Base-by-base conservation (phyloP, 257 asterid species). In the Nicotiana tabacum region DNA sequence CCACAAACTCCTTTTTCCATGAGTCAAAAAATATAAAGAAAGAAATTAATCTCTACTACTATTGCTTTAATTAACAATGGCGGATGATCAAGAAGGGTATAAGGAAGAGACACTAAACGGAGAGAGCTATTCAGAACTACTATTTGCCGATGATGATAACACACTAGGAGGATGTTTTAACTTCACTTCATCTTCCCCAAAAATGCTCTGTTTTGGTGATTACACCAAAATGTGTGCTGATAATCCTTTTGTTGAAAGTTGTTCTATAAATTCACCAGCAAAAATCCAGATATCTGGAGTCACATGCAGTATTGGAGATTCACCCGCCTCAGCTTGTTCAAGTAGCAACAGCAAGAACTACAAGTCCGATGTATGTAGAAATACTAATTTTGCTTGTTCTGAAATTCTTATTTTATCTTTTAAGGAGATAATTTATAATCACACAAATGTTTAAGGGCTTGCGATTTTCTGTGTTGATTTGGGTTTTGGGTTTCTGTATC, bases 121-220 rank as follows among this genome's bases (percentile, higher is more conserved):
- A 16, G 93, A 92, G 46, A 87, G 85, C 80, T 93, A 90, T 56
- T 91, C 98, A 1, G 91, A 92, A 85, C 94, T 95, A 4, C 93
- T 93, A 2, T 90, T 93, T 56, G 81, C 84, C 32, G 77, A 82
- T 18, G 91, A 88, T 1, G 94, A 90, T 29, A 18, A 87, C 2
- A 57, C 16, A 7, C n/a, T 58, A 48, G 81, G 70, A 55, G 89
- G 82, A 29, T 66, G 86, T 69, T 90, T 90, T 85, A 80, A 72
- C 81, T 85, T 76, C 43, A 29, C 83, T 76, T 76, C 91, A 10
- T 30, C 89, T 1, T 81, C 84, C 9, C 91, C 92, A 3, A 93
- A 85, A 82, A 90, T 93, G 94, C 91, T 93, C 5, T 88, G 95
- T 43, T 95, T 95, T 79, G 97, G 92, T 37, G 94, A 87, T 46